Conservation (phyloP, 192 early-diverging fungal genomes). For the Chytriomyces sp. region DNA sequence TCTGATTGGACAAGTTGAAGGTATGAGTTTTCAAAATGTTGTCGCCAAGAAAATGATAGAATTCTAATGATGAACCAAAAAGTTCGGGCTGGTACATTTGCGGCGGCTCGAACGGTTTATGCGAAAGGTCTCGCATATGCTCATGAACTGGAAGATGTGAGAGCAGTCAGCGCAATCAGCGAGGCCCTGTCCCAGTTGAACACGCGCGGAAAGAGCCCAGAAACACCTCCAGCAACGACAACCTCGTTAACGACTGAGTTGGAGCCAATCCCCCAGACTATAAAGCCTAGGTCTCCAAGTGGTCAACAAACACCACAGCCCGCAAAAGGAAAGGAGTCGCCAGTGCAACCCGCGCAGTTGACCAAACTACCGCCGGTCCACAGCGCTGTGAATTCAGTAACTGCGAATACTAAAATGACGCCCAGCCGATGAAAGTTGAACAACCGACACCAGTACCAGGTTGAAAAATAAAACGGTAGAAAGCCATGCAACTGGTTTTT, state of each 20-base stretch:
- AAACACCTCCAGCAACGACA: neutral
- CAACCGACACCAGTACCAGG: neutral
- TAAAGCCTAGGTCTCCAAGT: neutral
- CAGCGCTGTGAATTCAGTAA: neutral
- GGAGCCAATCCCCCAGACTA: neutral
- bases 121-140: slow-evolving; percentile 21
- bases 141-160: slow-evolving; percentile 19
- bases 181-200: slow-evolving; percentile 27
- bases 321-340: neutral
- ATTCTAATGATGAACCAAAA: neutral
- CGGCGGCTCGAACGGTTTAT: slow-evolving; percentile 14
- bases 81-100: slow-evolving; percentile 1
- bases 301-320: neutral
- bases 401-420: neutral
- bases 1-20: slow-evolving; percentile 35
- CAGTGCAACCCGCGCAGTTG: neutral
- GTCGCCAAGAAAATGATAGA: neutral
- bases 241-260: neutral
- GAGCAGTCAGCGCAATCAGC: slow-evolving; percentile 19
- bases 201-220: neutral
- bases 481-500: neutral
- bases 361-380: neutral
- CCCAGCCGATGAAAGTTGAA: neutral
- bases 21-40: slow-evolving; percentile 24
- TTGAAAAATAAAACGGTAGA: neutral